phyloP scores from a whole-genome alignment of 1,284 basidiomycete genomes.

The Thelephora terrestris region DNA sequence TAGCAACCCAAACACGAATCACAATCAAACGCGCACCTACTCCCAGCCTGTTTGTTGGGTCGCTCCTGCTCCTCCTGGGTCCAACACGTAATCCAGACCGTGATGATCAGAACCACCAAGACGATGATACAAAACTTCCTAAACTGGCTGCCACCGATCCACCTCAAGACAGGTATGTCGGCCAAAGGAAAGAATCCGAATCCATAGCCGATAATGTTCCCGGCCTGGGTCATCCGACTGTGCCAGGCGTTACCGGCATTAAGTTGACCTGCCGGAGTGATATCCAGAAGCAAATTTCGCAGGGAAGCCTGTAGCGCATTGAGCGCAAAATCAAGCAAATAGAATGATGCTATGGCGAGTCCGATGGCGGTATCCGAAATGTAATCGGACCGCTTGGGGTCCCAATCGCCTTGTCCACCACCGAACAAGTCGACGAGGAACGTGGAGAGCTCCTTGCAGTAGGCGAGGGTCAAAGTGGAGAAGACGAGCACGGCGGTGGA shows the following conservation, averaged over 20 bases:
- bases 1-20: background rate
- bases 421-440: constrained; percentile 73
- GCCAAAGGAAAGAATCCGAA: constrained; percentile 85
- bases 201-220: constrained; percentile 87
- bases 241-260: constrained; percentile 98
- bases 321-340: constrained; percentile 88
- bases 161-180: constrained; percentile 60
- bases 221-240: constrained; percentile 89
- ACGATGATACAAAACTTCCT: constrained; percentile 89
- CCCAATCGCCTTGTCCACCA: constrained; percentile 82
- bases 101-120: constrained; percentile 67
- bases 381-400: constrained; percentile 65
- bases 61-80: constrained; percentile 70
- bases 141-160: constrained; percentile 91
- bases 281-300: constrained; percentile 84
- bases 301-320: constrained; percentile 92
- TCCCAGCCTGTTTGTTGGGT: constrained; percentile 31
- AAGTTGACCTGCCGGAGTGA: constrained; percentile 80
- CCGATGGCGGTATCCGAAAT: constrained; percentile 64
- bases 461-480: constrained; percentile 75
- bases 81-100: constrained; percentile 83
- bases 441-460: constrained; percentile 66
- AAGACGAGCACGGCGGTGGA: constrained; percentile 70
- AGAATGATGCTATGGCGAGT: constrained; percentile 88
- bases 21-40: constrained; percentile 25